These are phyloP conservation scores for Saccharata proteae DNA, from an alignment of 2,329 filamentous ascomycete genomes.

Conservation along the genomic window DNA sequence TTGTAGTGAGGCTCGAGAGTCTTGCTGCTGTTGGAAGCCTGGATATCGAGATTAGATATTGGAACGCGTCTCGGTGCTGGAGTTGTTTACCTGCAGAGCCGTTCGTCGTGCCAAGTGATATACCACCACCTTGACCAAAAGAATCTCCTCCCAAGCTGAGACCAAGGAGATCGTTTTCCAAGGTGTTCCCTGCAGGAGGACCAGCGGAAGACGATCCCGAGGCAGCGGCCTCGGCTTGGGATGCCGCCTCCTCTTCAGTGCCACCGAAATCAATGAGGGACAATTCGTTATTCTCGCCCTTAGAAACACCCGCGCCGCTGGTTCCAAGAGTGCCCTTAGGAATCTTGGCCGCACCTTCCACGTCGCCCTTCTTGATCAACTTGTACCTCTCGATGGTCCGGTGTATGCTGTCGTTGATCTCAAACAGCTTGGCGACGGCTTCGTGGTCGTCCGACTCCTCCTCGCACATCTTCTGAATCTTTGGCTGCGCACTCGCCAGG, in stretches of 20 bases:
- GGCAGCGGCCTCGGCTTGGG: conserved; percentile 17
- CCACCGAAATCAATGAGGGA: conserved; percentile 88
- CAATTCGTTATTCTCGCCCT: conserved; percentile 63
- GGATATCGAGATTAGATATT: conserved; percentile 11
- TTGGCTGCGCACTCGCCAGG: conserved; percentile 86
- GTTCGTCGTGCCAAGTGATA: conserved; percentile 55
- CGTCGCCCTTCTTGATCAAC: conserved; percentile 87
- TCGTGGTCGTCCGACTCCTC: conserved; percentile 96
- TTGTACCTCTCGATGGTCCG: conserved; percentile 92
- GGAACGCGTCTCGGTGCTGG: no score
- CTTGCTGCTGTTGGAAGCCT: conserved; percentile 21
- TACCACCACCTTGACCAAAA: conserved; percentile 66
- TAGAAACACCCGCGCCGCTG: conserved; percentile 49
- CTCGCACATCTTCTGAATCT: conserved; percentile 99
- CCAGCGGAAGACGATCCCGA: conserved; percentile 26
- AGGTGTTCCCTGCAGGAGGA: conserved; percentile 45
- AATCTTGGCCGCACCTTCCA: conserved; percentile 71
- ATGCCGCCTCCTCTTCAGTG: conserved; percentile 42
- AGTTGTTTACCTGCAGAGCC: no score
- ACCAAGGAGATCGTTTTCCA: conserved; percentile 86
- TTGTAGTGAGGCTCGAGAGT: conserved; percentile 42
- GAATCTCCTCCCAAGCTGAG: conserved; percentile 58
- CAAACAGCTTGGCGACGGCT: conserved; percentile 85
- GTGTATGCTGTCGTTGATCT: conserved; percentile 98
- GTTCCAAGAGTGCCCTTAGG: conserved; percentile 67